phyloP scores from a whole-genome alignment of 2,329 filamentous ascomycete genomes.

The Macrophomina phaseolina region DNA sequence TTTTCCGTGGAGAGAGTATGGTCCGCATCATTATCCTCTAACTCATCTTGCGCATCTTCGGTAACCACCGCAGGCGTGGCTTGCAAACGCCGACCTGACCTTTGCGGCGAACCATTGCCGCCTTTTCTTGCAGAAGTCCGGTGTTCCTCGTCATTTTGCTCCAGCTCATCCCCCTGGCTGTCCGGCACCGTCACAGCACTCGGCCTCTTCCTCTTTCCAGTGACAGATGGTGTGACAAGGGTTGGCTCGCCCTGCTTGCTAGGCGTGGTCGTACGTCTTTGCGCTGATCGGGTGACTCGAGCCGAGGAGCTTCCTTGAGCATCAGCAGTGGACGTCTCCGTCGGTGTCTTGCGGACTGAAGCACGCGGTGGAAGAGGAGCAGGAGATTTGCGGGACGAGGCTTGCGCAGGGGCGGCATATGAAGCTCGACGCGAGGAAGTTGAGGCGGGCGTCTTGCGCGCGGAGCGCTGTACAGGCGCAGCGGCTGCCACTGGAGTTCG shows the following conservation, averaged over 20 bases:
- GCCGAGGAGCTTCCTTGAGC: slow-evolving; percentile 27
- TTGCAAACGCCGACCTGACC: slow-evolving; percentile 32
- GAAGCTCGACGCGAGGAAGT: slow-evolving; percentile 30
- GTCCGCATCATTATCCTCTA: slow-evolving; percentile 26
- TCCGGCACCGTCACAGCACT: slow-evolving; percentile 29
- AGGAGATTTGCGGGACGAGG: slow-evolving; percentile 14
- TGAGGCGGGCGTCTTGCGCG: slow-evolving; percentile 14
- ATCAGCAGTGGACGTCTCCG: slow-evolving; percentile 32
- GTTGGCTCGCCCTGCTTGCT: slow-evolving; percentile 39
- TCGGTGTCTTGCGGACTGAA: slow-evolving; percentile 37
- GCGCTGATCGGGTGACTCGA: background rate
- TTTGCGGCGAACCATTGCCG: background rate
- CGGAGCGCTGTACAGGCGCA: slow-evolving; percentile 12
- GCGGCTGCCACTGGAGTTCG: background rate
- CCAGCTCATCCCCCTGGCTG: slow-evolving; percentile 41
- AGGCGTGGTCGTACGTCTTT: slow-evolving; percentile 16
- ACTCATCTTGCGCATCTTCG: slow-evolving; percentile 35
- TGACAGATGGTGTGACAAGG: slow-evolving; percentile 24
- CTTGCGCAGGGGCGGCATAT: background rate
- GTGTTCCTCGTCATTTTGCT: slow-evolving; percentile 36
- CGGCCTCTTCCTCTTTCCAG: slow-evolving; percentile 21
- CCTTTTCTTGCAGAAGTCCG: slow-evolving; percentile 37
- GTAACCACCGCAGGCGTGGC: slow-evolving; percentile 31
- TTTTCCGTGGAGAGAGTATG: slow-evolving; percentile 21
- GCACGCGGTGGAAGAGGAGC: slow-evolving; percentile 28